Conservation (phyloP, 257 asterid genomes). For the Nyctanthes arbortristis region DNA sequence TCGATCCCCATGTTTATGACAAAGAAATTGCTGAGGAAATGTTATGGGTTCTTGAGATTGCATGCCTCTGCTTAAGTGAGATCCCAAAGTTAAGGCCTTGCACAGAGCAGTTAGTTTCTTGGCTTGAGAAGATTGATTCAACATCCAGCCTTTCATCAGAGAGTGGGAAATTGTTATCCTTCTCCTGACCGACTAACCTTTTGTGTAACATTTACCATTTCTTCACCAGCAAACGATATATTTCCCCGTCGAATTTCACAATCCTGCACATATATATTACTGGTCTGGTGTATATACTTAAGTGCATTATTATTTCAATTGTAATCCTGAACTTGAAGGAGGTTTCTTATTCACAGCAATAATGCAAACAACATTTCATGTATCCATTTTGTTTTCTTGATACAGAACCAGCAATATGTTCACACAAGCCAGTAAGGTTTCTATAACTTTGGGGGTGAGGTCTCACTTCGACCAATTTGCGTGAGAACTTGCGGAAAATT, state of each 20-base stretch:
- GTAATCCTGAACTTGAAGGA: neutral
- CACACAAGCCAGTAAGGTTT: neutral
- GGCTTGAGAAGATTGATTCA: conserved; percentile 59
- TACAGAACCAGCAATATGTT: too few species aligned
- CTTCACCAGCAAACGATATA: neutral
- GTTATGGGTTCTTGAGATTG: conserved; percentile 59
- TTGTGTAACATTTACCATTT: neutral
- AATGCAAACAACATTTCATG: neutral
- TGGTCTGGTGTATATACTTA: neutral
- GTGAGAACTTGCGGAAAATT: neutral
- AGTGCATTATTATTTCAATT: neutral
- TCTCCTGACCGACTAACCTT: neutral
- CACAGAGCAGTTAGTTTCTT: conserved; percentile 55
- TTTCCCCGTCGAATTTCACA: neutral
- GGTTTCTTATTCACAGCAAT: neutral
- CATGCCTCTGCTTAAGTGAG: conserved; percentile 67
- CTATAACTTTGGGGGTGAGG: neutral
- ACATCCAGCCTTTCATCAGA: conserved; percentile 14
- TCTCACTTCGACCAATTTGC: neutral
- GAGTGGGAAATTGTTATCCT: conserved; percentile 2
- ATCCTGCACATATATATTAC: neutral
- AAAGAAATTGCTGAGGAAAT: conserved; percentile 47
- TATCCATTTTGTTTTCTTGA: too few species aligned
- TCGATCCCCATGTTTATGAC: conserved; percentile 65
- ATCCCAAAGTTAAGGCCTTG: conserved; percentile 72